These are phyloP conservation scores for Melastoma malabathricum DNA, from an alignment of 345 rosid genomes.

Conservation along the genomic window DNA sequence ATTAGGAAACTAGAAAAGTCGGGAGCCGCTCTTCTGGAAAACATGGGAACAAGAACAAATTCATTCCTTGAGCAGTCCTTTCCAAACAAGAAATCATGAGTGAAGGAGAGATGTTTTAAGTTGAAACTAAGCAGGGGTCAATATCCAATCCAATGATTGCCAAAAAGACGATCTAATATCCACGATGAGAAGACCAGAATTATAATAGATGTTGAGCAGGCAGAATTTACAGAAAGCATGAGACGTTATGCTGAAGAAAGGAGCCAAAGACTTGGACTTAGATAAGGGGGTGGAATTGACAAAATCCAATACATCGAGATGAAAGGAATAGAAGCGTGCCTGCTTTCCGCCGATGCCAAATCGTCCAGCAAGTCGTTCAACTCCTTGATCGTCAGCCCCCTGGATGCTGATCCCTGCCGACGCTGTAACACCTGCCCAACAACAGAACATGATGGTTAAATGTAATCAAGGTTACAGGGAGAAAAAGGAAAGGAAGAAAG, in stretches of 20 bases:
- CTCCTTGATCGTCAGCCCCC: slow-evolving; percentile 59
- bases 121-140: too few relatives aligned
- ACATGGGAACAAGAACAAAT: not conserved
- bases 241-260: too few relatives aligned
- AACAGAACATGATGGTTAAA: not conserved
- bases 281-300: not conserved
- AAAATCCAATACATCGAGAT: not conserved
- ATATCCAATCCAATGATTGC: too few relatives aligned
- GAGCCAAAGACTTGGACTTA: too few relatives aligned
- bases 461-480: too few relatives aligned
- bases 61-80: not conserved
- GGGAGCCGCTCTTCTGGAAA: not conserved
- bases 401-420: slow-evolving; percentile 74
- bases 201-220: too few relatives aligned
- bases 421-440: slow-evolving; percentile 46
- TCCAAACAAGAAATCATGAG: too few relatives aligned
- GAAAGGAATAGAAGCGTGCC: slow-evolving; percentile 19
- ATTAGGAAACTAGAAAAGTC: too few relatives aligned
- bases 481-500: not conserved
- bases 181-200: too few relatives aligned
- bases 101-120: too few relatives aligned
- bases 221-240: too few relatives aligned
- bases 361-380: slow-evolving; percentile 72
- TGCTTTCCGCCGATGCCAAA: slow-evolving; percentile 64
- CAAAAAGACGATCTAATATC: too few relatives aligned